Evolutionary conservation across 352 stramenopile species (phyloP).

Genomic region (Pythium phragmitis): DNA sequence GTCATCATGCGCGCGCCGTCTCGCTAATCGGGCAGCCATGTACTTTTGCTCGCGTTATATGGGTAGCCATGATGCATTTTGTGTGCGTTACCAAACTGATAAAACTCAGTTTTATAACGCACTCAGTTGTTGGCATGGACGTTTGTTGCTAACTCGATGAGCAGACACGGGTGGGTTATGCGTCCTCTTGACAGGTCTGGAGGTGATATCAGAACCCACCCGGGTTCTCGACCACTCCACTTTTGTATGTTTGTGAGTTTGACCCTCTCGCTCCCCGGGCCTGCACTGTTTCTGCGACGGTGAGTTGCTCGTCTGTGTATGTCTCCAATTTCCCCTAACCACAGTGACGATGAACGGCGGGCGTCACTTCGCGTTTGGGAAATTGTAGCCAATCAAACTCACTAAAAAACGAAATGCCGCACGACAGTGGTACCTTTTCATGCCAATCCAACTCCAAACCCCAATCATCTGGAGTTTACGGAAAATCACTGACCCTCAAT

Average conservation of each 20-base stretch:
- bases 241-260: neutral
- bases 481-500: too few relatives aligned
- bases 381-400: neutral
- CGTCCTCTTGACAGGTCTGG: neutral
- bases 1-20: slow-evolving; percentile 11
- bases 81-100: slow-evolving; percentile 25
- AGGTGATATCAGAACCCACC: slow-evolving; percentile 1
- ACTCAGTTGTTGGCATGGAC: slow-evolving; percentile 20
- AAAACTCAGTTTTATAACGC: slow-evolving; percentile 23
- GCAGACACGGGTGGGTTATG: slow-evolving; percentile 3
- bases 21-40: slow-evolving; percentile 15
- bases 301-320: neutral
- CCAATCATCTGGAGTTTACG: neutral
- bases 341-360: neutral
- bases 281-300: too few relatives aligned
- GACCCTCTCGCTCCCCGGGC: neutral
- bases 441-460: neutral
- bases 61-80: slow-evolving; percentile 16
- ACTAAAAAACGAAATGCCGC: neutral
- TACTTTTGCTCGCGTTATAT: slow-evolving; percentile 16
- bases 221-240: neutral
- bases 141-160: slow-evolving; percentile 1
- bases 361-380: neutral
- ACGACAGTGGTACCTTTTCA: neutral
- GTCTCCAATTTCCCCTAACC: neutral